Percentiles rank a stretch among this genome's conserved stretches.
Conservation (phyloP, 2,329 filamentous ascomycete genomes). For the Colletotrichum limetticola region DNA sequence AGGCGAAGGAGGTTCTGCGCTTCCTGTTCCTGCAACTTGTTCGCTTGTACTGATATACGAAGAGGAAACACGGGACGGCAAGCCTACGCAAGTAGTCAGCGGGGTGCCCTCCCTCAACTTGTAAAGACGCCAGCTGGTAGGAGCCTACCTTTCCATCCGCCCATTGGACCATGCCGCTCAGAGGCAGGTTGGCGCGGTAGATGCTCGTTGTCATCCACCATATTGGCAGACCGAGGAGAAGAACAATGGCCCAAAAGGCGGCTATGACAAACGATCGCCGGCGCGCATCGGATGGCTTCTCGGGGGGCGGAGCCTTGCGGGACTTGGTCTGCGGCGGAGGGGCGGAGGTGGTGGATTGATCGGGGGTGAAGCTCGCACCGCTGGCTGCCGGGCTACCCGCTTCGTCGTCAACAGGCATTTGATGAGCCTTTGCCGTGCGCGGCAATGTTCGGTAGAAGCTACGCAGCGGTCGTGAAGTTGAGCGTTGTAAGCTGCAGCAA, state of each 20-base stretch:
- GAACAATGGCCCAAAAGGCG: conserved; percentile 90
- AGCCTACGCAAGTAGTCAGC: conserved; percentile 62
- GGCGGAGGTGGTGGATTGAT: not conserved
- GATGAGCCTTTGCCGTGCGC: conserved; percentile 19
- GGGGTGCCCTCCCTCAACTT: not conserved
- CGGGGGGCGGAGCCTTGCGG: conserved; percentile 75
- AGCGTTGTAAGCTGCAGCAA: not conserved
- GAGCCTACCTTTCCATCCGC: conserved; percentile 82
- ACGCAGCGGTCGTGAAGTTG: conserved; percentile 7
- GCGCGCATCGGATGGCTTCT: conserved; percentile 75
- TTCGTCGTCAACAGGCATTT: conserved; percentile 19
- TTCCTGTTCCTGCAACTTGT: conserved; percentile 72
- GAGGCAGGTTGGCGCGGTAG: conserved; percentile 84
- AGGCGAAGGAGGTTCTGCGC: conserved; percentile 78
- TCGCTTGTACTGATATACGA: conserved; percentile 80
- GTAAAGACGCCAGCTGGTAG: conserved; percentile 37
- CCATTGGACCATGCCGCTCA: conserved; percentile 91
- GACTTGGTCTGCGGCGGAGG: conserved; percentile 22
- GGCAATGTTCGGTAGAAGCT: not conserved
- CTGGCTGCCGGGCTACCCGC: conserved; percentile 6
- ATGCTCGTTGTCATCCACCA: conserved; percentile 98
- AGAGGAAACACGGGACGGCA: conserved; percentile 91
- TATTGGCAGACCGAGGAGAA: conserved; percentile 87
- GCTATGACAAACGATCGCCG: conserved; percentile 80
- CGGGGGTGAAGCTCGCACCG: not conserved